Conservation (phyloP, 2,329 filamentous ascomycete species). For the Camillea tinctor region DNA sequence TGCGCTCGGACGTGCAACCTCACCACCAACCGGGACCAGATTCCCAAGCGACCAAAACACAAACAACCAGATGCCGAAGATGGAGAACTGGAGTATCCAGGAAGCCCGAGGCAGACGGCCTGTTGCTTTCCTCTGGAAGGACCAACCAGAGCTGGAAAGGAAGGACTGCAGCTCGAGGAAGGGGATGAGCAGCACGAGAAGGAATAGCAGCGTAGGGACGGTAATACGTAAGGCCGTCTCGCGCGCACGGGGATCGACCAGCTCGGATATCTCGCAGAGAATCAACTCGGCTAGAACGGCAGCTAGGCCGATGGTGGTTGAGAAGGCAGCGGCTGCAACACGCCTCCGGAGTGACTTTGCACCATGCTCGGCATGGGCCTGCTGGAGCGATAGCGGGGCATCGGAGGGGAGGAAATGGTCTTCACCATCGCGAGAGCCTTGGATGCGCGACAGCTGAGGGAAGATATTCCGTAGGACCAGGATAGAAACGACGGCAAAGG, state of each 20-base stretch:
- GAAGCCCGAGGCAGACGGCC: constrained; percentile 58
- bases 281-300: constrained; percentile 78
- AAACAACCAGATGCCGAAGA: constrained; percentile 68
- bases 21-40: constrained; percentile 49
- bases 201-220: constrained; percentile 67
- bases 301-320: constrained; percentile 73
- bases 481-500: constrained; percentile 63
- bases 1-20: constrained; percentile 43
- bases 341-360: constrained; percentile 50
- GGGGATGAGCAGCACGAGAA: constrained; percentile 74
- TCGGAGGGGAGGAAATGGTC: constrained; percentile 62
- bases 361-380: constrained; percentile 58
- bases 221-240: constrained; percentile 67
- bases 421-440: constrained; percentile 53
- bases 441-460: constrained; percentile 63
- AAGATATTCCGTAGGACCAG: constrained; percentile 69
- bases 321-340: constrained; percentile 65
- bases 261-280: constrained; percentile 78
- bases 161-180: constrained; percentile 74
- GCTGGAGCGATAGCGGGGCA: constrained; percentile 58
- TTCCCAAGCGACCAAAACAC: constrained; percentile 75
- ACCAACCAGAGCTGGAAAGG: constrained; percentile 57
- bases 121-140: constrained; percentile 57
- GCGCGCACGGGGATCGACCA: constrained; percentile 66
- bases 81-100: constrained; percentile 61